Evolutionary conservation across 2,329 filamentous ascomycete genomes (phyloP), one percentile per base, ranked within the genome.

Genomic region (Colletotrichum chrysophilum): DNA sequence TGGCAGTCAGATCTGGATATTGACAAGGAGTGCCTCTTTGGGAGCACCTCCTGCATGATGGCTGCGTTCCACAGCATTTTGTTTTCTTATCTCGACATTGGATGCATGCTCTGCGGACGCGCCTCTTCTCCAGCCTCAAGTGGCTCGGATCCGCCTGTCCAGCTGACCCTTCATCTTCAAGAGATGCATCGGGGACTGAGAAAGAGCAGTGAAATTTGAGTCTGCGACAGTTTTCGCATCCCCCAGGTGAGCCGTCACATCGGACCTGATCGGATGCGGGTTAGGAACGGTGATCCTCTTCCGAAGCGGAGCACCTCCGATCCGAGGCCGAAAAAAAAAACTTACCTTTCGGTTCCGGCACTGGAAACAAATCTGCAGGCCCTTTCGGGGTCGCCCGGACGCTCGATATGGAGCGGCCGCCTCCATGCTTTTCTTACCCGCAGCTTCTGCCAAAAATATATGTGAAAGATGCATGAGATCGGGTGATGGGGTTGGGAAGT

Each of bases 261-360:
- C 74, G 61, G 36, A 76, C 74, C 71, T 73, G 36, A 24, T 64
- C 64, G 70, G 36, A 10, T 55, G 48, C 34, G 26, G 61, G 71
- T 74, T 66, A 74, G 71, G 4, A 4, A 16, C n/a, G 13, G 14
- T 32, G 32, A 28, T 21, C 60, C 16, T 65, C 26, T 64, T 64
- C 48, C 34, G 58, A 64, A 65, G 32, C 62, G 62, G 28, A 43
- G 64, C 52, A 36, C 32, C 52, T 14, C 30, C 26, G 65, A 26
- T 55, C 30, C 24, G 21, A 13, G 43, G 43, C 43, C 43, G 43
- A 5, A 52, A 52, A 21, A n/a, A 21, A n/a, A 21, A 32, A 64
- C 70, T 52, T 18, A 74, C 71, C 70, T 76, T 74, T 60, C 74
- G 70, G 74, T 76, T 76, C 21, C 74, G 74, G 61, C 71, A 76